Evolutionary conservation across 768 basidiomycete genomes (phyloP).

Genomic region (Nidula microcarpa): DNA sequence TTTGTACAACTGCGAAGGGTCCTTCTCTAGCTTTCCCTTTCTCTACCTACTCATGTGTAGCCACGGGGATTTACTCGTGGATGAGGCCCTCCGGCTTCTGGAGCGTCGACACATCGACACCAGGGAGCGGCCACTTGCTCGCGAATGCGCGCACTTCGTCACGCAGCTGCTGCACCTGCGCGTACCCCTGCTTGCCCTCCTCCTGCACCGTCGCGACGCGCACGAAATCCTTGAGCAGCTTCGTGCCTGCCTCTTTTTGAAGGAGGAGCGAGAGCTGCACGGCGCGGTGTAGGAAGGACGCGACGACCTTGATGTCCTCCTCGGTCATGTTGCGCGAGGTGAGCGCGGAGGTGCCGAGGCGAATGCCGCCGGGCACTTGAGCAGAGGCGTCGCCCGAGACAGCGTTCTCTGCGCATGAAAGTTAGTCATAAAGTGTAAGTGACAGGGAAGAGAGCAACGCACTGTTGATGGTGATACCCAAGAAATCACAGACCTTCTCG

Average conservation of each 20-base stretch:
- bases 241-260: constrained; percentile 93
- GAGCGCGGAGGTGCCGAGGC: constrained; percentile 90
- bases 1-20: constrained; percentile 1
- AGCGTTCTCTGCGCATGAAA: constrained; percentile 69
- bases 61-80: constrained; percentile 32
- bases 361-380: constrained; percentile 94
- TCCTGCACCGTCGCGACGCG: constrained; percentile 66
- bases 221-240: constrained; percentile 95
- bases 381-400: constrained; percentile 96
- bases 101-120: constrained; percentile 54
- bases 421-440: background rate
- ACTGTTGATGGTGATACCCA: constrained; percentile 97
- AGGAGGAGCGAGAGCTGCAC: constrained; percentile 86
- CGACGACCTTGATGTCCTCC: constrained; percentile 83
- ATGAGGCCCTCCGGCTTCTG: constrained; percentile 62
- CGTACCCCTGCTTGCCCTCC: constrained; percentile 69
- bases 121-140: constrained; percentile 88
- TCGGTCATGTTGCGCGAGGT: constrained; percentile 94
- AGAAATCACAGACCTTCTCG: constrained; percentile 96
- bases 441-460: constrained; percentile 20
- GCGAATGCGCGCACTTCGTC: constrained; percentile 84
- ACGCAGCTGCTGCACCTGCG: constrained; percentile 69
- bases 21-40: background rate
- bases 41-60: background rate
- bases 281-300: constrained; percentile 88